Conservation (phyloP, 441 rosid genomes). For the Gossypium davidsonii region DNA sequence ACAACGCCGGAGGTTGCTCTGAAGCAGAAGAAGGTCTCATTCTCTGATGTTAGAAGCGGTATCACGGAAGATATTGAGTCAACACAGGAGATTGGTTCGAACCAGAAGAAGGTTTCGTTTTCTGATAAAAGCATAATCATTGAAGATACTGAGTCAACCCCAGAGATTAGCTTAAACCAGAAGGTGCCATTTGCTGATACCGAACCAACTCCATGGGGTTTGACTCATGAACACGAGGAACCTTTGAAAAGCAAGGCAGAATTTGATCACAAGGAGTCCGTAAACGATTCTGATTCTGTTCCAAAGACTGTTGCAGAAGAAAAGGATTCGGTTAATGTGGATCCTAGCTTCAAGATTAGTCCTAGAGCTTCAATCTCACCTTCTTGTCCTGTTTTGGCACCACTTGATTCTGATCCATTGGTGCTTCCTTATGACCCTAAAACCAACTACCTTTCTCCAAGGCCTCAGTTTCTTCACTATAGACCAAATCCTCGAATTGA, state of each 20-base stretch:
- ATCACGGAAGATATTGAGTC: constrained; percentile 20
- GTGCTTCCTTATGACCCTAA: constrained; percentile 71
- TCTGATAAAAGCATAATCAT: constrained; percentile 29
- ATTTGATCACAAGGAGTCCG: background rate
- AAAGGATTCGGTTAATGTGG: constrained; percentile 38
- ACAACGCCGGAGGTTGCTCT: background rate
- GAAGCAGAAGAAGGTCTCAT: constrained; percentile 17
- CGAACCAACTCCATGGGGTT: background rate
- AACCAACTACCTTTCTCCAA: constrained; percentile 68
- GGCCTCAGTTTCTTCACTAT: constrained; percentile 78
- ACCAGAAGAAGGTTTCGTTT: constrained; percentile 30
- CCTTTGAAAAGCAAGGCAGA: constrained; percentile 7
- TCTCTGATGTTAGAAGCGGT: constrained; percentile 27
- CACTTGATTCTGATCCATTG: constrained; percentile 59
- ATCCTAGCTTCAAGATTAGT: constrained; percentile 36
- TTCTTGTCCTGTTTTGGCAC: constrained; percentile 40
- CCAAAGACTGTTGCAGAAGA: constrained; percentile 13
- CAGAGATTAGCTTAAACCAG: constrained; percentile 22
- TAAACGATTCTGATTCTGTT: constrained; percentile 10
- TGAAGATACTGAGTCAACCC: constrained; percentile 17
- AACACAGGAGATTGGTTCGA: constrained; percentile 13
- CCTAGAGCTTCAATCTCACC: constrained; percentile 27
- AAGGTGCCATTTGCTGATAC: constrained; percentile 33
- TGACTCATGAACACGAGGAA: constrained; percentile 22
- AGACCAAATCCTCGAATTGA: constrained; percentile 62